These are phyloP conservation scores for Termitomyces sp. DNA, from an alignment of 768 basidiomycete genomes.

Conservation along the genomic window DNA sequence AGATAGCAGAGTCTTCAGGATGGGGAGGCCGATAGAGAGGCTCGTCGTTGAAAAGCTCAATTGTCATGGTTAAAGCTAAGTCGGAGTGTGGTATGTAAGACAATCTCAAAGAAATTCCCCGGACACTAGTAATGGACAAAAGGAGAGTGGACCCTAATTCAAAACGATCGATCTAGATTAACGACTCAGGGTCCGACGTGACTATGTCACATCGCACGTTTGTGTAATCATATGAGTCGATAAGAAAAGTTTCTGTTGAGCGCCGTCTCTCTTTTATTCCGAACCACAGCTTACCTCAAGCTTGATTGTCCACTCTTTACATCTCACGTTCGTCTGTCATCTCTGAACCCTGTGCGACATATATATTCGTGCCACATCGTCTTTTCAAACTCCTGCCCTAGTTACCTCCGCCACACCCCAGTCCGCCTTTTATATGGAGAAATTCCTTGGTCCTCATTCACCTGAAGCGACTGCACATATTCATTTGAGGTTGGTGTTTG, in stretches of 20 bases:
- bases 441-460: constrained; percentile 66
- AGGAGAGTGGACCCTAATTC: constrained; percentile 1
- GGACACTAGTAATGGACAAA: not conserved
- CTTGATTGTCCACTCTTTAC: constrained; percentile 5
- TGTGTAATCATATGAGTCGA: constrained; percentile 12
- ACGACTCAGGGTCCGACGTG: constrained; percentile 3
- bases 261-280: constrained; percentile 5
- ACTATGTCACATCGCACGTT: constrained; percentile 21
- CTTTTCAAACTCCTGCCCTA: constrained; percentile 11
- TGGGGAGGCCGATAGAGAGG: constrained; percentile 40
- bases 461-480: constrained; percentile 69
- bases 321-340: constrained; percentile 24
- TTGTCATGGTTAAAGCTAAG: constrained; percentile 7
- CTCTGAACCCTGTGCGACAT: constrained; percentile 11
- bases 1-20: constrained; percentile 37
- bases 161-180: constrained; percentile 3
- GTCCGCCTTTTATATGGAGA: constrained; percentile 44
- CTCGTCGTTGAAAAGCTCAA: constrained; percentile 9
- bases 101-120: constrained; percentile 1
- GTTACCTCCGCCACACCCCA: constrained; percentile 8
- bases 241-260: constrained; percentile 5
- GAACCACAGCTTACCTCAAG: not conserved
- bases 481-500: constrained; percentile 48
- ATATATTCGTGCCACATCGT: constrained; percentile 1
- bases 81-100: not conserved